Evolutionary conservation across 768 basidiomycete species (phyloP), one percentile per base, ranked within the genome.

Genomic region (Tylopilus felleus): DNA sequence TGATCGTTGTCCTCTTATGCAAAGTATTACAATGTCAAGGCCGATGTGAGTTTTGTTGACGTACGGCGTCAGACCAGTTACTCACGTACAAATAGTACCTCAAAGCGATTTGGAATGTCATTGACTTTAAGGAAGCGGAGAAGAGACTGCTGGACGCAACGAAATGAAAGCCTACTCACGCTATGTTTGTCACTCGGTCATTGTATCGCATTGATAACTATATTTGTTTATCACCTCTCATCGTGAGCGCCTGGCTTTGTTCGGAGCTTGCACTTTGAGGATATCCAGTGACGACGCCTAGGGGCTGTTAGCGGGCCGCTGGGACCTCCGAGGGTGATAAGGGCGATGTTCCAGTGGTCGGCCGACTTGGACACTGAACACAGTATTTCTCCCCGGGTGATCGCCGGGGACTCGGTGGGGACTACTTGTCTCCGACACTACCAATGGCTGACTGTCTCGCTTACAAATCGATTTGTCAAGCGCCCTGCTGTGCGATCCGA

Each of bases 91-190:
- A 4, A 27, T 60, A 94, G 93, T 98, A 98, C 77, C 85, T 98
- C 71, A 83, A 81, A 44, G 93, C 93, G 21, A 93, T 98, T 68
- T 98, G 95, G 93, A 86, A 85, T 61, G 93, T 98, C 55, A 83
- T 98, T 80, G 93, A 97, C 79, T 98, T 93, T 74, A 82, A 90
- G 64, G 92, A 96, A 74, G 96, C 93, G 8, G 92, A 94, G 67
- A 74, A 76, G 57, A 73, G 81, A 57, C 70, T 73, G 50, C 50
- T 65, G 45, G 77, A 77, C 42, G 80, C 73, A 13, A 51, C 65
- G 22, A 66, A 70, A 56, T 70, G 72, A 22, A 25, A 31, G 31
- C 35, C 29, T n/a, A n/a, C n/a, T n/a, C n/a, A n/a, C n/a, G n/a
- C n/a, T n/a, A n/a, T n/a, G 45, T 46, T 40, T 38, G 33, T 40